These are phyloP conservation scores for Xylaria sp. DNA, from an alignment of 495 filamentous ascomycete species.

Conservation along the genomic window DNA sequence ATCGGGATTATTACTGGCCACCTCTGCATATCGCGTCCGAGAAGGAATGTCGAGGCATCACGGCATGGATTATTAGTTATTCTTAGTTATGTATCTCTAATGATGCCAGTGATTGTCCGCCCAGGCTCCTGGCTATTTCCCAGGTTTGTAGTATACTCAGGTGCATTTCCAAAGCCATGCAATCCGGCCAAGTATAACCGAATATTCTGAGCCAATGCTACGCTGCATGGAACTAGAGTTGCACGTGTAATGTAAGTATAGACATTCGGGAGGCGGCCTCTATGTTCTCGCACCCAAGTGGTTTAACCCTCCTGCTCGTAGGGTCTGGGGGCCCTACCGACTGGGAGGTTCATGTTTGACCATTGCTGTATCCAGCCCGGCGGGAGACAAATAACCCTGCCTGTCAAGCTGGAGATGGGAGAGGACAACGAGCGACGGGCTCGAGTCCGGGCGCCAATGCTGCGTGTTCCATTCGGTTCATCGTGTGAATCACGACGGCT, in stretches of 20 bases:
- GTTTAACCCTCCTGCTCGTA: conserved; percentile 11
- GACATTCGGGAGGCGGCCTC: neutral
- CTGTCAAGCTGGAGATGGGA: conserved; percentile 7
- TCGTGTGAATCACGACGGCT: conserved; percentile 14
- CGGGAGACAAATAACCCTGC: conserved; percentile 18
- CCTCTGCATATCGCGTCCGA: conserved; percentile 10
- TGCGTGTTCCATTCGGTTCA: neutral
- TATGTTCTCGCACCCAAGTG: conserved; percentile 10
- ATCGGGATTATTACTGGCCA: conserved; percentile 6
- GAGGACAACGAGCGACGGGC: conserved; percentile 13
- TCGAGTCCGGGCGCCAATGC: conserved; percentile 22
- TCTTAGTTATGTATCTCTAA: conserved; percentile 16
- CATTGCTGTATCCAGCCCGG: conserved; percentile 12
- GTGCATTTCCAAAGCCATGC: neutral
- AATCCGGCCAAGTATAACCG: conserved; percentile 8
- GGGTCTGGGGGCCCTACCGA: conserved; percentile 18
- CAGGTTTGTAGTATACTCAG: no score
- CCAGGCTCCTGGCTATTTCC: neutral
- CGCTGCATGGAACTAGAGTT: conserved; percentile 13
- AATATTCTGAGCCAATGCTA: conserved; percentile 18
- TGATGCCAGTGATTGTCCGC: neutral
- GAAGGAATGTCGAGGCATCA: conserved; percentile 4
- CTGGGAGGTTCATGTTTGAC: conserved; percentile 22
- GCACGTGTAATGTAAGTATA: neutral
- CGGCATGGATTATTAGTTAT: conserved; percentile 17